phyloP scores from a whole-genome alignment of 2,329 filamentous ascomycete genomes.

The Septoria linicola region DNA sequence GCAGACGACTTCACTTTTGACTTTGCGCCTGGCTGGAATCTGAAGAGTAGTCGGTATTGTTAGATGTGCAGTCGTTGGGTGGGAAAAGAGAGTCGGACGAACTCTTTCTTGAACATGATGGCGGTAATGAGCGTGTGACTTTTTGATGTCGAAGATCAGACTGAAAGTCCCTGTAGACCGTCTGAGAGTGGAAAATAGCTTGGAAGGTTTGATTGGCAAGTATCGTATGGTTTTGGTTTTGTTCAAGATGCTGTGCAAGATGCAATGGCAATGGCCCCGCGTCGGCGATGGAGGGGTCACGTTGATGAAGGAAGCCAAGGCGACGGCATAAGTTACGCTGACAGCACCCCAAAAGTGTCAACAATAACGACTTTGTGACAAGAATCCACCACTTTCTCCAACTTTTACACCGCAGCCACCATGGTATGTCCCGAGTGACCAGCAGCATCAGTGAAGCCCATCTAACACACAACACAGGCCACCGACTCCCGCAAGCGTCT shows the following conservation, averaged over 20 bases:
- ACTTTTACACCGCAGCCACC: constrained; percentile 5
- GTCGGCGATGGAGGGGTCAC: no score
- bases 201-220: no score
- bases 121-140: not conserved
- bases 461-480: constrained; percentile 34
- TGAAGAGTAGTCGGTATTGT: constrained; percentile 41
- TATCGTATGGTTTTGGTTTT: no score
- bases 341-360: no score
- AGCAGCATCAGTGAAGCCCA: no score
- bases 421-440: not conserved
- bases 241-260: no score
- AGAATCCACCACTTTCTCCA: not conserved
- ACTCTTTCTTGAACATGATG: constrained; percentile 93
- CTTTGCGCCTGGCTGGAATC: constrained; percentile 74
- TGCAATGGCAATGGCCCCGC: no score
- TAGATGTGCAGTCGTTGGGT: constrained; percentile 39
- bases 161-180: no score
- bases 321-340: not conserved
- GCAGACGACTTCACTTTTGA: constrained; percentile 97
- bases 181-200: no score
- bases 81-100: constrained; percentile 38
- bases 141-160: no score
- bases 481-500: constrained; percentile 72
- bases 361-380: no score
- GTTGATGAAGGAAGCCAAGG: not conserved